Evolutionary conservation across 352 stramenopile species (phyloP), one percentile per base, ranked within the genome.

Genomic region (Pythium phragmiticola): DNA sequence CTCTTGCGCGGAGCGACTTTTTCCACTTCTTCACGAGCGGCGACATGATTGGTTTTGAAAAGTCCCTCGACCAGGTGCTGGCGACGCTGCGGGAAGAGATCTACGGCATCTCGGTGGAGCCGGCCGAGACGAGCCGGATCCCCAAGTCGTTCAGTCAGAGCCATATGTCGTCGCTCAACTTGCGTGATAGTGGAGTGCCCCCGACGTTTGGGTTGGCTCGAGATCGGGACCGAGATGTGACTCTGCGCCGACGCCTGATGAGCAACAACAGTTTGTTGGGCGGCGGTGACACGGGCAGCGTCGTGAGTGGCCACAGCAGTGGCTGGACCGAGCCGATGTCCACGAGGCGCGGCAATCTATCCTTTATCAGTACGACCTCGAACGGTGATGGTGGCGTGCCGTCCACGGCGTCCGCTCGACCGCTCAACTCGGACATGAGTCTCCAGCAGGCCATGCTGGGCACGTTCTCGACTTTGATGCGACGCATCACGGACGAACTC

Each of bases 1-100:
- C 67, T n/a, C 74, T 94, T 6, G 73, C 83, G 37, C 80, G 85
- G 11, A 92, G 77, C 53, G 77, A 90, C 14, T 91, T 94, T 59
- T 89, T 78, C 64, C 82, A 92, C 57, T 94, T 94, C 50, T 87
- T 92, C 55, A 87, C 82, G 0, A 86, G 82, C 37, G 80, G 80
- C 33, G 81, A 90, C 59, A 89, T 92, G 79, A 68, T 93, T 62
- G 82, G 84, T 43, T 93, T 93, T 53, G 72, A 76, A 19, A 77
- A 81, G 49, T 87, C 77, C 2, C 59, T 95, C 4, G 73, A 76
- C 4, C 68, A 76, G 4, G 60, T 95, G 11, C 55, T 95, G 1
- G 62, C 74, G n/a, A 72, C 75, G 2, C 36, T 95, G 47, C 77
- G 79, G 7, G 75, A 89, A 68, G 75, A 92, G 33, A 77, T 92